phyloP scores from a whole-genome alignment of 805 yeast species.

The Pichia cephalocereana region DNA sequence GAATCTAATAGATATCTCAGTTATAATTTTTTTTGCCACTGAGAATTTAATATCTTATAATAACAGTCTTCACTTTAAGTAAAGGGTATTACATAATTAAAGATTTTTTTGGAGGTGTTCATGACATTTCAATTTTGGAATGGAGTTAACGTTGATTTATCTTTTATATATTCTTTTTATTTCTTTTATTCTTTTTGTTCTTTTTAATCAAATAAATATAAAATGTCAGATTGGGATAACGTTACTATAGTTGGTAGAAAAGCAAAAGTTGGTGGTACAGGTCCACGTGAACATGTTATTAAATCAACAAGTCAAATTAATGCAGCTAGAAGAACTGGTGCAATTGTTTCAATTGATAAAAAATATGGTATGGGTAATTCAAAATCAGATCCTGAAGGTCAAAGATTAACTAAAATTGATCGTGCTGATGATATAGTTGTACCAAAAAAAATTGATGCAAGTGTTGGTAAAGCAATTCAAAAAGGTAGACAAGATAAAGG shows the following conservation, averaged over 20 bases:
- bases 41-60: no score
- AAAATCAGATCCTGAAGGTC: slow-evolving; percentile 78
- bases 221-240: slow-evolving; percentile 76
- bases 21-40: neutral
- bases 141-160: no score
- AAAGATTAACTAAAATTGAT: slow-evolving; percentile 87
- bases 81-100: no score
- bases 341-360: slow-evolving; percentile 85
- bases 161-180: no score
- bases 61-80: no score
- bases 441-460: slow-evolving; percentile 75
- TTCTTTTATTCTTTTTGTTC: no score
- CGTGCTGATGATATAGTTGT: slow-evolving; percentile 89
- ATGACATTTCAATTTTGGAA: no score
- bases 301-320: slow-evolving; percentile 70
- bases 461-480: slow-evolving; percentile 82
- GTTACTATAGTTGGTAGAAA: slow-evolving; percentile 84
- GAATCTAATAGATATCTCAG: no score
- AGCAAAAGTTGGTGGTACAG: slow-evolving; percentile 75
- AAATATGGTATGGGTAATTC: slow-evolving; percentile 68
- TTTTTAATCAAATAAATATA: neutral
- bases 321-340: slow-evolving; percentile 90
- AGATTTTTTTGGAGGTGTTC: no score
- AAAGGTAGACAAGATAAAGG: slow-evolving; percentile 82
- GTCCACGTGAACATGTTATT: slow-evolving; percentile 81